A percentile compares a stretch with the other conserved stretches of the same genome.
phyloP scores from a whole-genome alignment of 768 basidiomycete species.

The Dentipellis fragilis region DNA sequence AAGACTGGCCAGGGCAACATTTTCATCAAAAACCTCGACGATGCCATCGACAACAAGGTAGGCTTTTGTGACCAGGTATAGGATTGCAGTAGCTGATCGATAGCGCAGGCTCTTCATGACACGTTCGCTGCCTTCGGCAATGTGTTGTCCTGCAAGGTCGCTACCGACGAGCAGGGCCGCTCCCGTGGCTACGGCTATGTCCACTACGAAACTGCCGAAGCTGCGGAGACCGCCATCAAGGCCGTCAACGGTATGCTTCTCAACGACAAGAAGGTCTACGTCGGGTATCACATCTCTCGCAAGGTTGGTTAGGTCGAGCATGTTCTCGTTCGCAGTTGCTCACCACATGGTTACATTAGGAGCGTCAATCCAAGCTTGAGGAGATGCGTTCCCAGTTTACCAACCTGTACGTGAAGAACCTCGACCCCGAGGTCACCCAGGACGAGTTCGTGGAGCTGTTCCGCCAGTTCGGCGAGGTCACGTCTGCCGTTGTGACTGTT shows the following conservation, averaged over 20 bases:
- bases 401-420: conserved; percentile 97
- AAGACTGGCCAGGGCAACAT: conserved; percentile 99
- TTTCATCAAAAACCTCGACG: conserved; percentile 99
- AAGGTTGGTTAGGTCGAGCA: conserved; percentile 45
- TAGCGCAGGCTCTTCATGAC: conserved; percentile 84
- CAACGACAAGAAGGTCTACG: conserved; percentile 99
- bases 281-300: conserved; percentile 94
- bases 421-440: conserved; percentile 74
- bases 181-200: conserved; percentile 99
- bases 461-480: conserved; percentile 65
- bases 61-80: conserved; percentile 4
- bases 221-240: conserved; percentile 93
- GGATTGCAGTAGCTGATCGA: background rate
- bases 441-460: conserved; percentile 86
- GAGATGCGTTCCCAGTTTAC: conserved; percentile 97
- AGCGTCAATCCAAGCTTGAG: conserved; percentile 96
- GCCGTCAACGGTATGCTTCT: conserved; percentile 98
- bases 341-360: conserved; percentile 31
- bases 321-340: background rate
- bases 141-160: conserved; percentile 98
- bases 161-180: conserved; percentile 88
- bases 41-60: conserved; percentile 95
- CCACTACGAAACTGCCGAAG: conserved; percentile 96
- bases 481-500: conserved; percentile 75
- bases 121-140: conserved; percentile 99